These are phyloP conservation scores for Fusarium longipes DNA, from an alignment of 2,329 filamentous ascomycete genomes.

Conservation along the genomic window DNA sequence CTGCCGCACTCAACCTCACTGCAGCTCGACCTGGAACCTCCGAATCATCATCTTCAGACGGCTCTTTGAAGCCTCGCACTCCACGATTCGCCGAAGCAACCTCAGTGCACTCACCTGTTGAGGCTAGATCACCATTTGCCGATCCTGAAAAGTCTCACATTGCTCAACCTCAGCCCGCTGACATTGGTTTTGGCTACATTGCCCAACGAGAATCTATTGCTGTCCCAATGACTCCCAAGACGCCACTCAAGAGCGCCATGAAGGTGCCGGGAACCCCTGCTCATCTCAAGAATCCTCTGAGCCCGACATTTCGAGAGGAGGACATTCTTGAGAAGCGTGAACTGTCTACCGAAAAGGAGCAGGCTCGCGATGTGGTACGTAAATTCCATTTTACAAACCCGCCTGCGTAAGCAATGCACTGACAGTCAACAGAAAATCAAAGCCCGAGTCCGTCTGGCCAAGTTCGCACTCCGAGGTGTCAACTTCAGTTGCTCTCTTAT, in stretches of 20 bases:
- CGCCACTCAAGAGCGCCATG: slow-evolving; percentile 90
- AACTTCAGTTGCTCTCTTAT: slow-evolving; percentile 98
- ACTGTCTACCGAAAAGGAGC: slow-evolving; percentile 82
- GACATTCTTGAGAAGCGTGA: slow-evolving; percentile 88
- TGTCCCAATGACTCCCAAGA: slow-evolving; percentile 75
- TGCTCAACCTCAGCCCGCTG: slow-evolving; percentile 77
- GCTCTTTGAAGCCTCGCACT: slow-evolving; percentile 75
- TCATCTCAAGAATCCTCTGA: slow-evolving; percentile 80
- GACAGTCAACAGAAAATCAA: slow-evolving; percentile 80
- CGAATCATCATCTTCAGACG: slow-evolving; percentile 63
- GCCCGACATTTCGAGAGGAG: slow-evolving; percentile 92
- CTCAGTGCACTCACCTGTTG: slow-evolving; percentile 80
- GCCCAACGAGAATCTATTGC: slow-evolving; percentile 69
- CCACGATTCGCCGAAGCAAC: slow-evolving; percentile 86
- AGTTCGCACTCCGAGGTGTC: slow-evolving; percentile 92
- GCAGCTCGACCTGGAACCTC: slow-evolving; percentile 62
- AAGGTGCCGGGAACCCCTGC: slow-evolving; percentile 86
- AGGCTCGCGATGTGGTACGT: slow-evolving; percentile 87
- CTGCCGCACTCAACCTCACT: slow-evolving; percentile 65
- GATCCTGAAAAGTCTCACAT: slow-evolving; percentile 66
- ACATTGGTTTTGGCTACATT: slow-evolving; percentile 95
- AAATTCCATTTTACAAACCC: background rate
- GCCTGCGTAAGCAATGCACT: slow-evolving; percentile 27
- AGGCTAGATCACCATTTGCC: slow-evolving; percentile 68
- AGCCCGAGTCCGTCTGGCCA: slow-evolving; percentile 88